Evolutionary conservation across 2,329 filamentous ascomycete species (phyloP).

Genomic region (Pseudopyricularia javanii): DNA sequence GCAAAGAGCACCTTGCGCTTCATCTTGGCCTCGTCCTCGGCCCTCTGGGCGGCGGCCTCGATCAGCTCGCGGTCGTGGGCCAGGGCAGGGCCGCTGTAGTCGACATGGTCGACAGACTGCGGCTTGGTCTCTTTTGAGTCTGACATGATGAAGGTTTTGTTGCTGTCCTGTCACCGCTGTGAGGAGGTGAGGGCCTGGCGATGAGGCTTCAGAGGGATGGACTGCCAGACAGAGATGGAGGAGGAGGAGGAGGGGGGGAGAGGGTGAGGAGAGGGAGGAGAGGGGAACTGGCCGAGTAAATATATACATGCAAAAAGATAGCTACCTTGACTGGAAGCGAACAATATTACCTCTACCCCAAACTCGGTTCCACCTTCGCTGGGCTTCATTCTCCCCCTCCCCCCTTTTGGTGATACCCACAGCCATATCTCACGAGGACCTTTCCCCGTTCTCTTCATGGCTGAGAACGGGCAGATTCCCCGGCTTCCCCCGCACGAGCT

Average conservation of each 20-base stretch:
- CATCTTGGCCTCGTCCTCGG: background rate
- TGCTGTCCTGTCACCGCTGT: background rate
- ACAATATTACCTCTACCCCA: background rate
- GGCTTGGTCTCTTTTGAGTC: background rate
- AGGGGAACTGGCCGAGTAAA: background rate
- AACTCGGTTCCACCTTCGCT: too few relatives aligned
- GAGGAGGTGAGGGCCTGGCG: background rate
- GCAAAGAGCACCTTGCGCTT: conserved; percentile 18
- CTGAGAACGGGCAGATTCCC: background rate
- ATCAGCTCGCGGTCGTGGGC: background rate
- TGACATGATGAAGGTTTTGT: background rate
- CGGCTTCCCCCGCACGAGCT: background rate
- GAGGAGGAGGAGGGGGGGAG: too few relatives aligned
- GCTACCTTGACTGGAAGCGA: background rate
- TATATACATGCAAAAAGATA: background rate
- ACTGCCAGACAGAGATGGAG: background rate
- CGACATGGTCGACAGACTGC: background rate
- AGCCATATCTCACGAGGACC: background rate
- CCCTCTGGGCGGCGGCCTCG: background rate
- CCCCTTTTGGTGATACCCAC: background rate
- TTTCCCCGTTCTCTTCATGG: background rate
- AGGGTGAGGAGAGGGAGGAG: too few relatives aligned
- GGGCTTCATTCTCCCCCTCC: background rate
- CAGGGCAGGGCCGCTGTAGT: background rate
- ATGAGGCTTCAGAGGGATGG: background rate